These are phyloP conservation scores for Sclerotinia borealis DNA, from an alignment of 2,329 filamentous ascomycete species.

Conservation along the genomic window DNA sequence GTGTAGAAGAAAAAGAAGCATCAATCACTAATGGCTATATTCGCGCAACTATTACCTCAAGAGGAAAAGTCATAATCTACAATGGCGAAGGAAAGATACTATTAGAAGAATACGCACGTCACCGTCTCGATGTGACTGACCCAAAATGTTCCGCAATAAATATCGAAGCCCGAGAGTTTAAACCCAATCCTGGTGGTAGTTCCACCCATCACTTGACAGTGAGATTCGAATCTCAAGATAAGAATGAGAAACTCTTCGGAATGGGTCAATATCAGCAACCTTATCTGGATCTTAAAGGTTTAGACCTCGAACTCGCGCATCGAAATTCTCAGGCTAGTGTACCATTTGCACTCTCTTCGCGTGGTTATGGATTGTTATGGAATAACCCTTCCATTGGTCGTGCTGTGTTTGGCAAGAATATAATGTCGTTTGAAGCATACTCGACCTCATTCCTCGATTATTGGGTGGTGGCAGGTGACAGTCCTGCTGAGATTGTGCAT, in stretches of 20 bases:
- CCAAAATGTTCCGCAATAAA: slow-evolving; percentile 46
- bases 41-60: slow-evolving; percentile 39
- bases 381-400: slow-evolving; percentile 59
- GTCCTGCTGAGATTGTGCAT: slow-evolving; percentile 49
- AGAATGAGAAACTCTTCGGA: slow-evolving; percentile 56
- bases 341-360: slow-evolving; percentile 54
- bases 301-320: slow-evolving; percentile 58
- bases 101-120: slow-evolving; percentile 46
- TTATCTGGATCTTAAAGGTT: slow-evolving; percentile 55
- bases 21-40: slow-evolving; percentile 43
- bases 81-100: slow-evolving; percentile 39
- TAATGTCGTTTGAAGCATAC: slow-evolving; percentile 55
- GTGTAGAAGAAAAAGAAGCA: slow-evolving; percentile 21
- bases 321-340: slow-evolving; percentile 61
- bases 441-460: slow-evolving; percentile 55
- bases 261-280: slow-evolving; percentile 67
- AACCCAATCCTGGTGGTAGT: slow-evolving; percentile 41
- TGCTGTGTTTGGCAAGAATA: slow-evolving; percentile 54
- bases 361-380: slow-evolving; percentile 60
- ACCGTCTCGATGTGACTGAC: slow-evolving; percentile 41
- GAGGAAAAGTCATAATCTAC: slow-evolving; percentile 44
- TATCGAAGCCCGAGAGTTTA: slow-evolving; percentile 46
- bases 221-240: slow-evolving; percentile 50
- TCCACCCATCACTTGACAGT: slow-evolving; percentile 47
- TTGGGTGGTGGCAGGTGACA: slow-evolving; percentile 55